Evolutionary conservation across 768 basidiomycete genomes (phyloP).

Genomic region (Psilocybe sp.): DNA sequence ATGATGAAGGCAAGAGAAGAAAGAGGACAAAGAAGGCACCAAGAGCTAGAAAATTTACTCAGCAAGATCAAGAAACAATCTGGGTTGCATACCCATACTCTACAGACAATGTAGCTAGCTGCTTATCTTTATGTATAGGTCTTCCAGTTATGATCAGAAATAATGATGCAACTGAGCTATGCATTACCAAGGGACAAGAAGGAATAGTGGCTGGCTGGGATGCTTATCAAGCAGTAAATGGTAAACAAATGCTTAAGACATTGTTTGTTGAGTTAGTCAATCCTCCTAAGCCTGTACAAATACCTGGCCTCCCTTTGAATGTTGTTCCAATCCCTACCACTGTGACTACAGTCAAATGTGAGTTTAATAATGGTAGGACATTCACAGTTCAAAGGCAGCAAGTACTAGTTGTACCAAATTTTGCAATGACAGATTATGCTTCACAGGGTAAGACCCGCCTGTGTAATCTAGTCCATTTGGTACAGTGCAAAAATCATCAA

Average conservation of each 20-base stretch:
- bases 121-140: constrained; percentile 26
- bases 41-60: neutral
- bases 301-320: constrained; percentile 26
- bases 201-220: constrained; percentile 29
- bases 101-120: constrained; percentile 20
- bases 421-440: constrained; percentile 29
- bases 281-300: constrained; percentile 19
- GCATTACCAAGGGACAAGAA: constrained; percentile 34
- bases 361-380: constrained; percentile 10
- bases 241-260: constrained; percentile 21
- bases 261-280: constrained; percentile 26
- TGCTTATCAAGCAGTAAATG: constrained; percentile 7
- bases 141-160: constrained; percentile 30
- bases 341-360: constrained; percentile 2
- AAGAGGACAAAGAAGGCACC: neutral
- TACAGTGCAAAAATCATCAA: constrained; percentile 12
- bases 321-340: constrained; percentile 25
- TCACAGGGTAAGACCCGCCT: constrained; percentile 22
- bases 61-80: neutral
- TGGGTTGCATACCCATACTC: constrained; percentile 8
- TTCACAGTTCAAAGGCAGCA: constrained; percentile 16
- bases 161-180: constrained; percentile 29
- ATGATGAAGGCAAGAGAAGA: neutral
- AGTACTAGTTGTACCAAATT: constrained; percentile 24
- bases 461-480: constrained; percentile 23